A percentile compares a stretch with the other conserved stretches of the same genome.
phyloP scores from a whole-genome alignment of 1,284 basidiomycete genomes.

The Schizophyllum amplum region DNA sequence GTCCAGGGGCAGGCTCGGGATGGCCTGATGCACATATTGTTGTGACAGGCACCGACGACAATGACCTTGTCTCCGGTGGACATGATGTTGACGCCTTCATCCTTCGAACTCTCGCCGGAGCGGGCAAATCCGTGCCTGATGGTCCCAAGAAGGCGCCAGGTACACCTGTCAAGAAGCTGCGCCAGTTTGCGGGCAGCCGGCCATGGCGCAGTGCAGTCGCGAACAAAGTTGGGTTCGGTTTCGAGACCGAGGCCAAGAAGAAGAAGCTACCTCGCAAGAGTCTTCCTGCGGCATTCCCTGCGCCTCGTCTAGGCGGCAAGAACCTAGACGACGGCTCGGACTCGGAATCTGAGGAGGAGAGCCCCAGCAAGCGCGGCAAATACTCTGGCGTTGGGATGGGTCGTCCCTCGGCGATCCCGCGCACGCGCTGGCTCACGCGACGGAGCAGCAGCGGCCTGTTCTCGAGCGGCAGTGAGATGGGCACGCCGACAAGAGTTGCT shows the following conservation, averaged over 20 bases:
- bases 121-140: slow-evolving; percentile 36
- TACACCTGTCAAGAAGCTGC: slow-evolving; percentile 72
- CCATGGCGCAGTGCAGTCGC: slow-evolving; percentile 76
- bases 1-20: slow-evolving; percentile 43
- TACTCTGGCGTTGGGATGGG: slow-evolving; percentile 66
- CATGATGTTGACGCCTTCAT: slow-evolving; percentile 63
- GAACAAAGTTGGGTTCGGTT: slow-evolving; percentile 54
- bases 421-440: slow-evolving; percentile 55
- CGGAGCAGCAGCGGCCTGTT: slow-evolving; percentile 72
- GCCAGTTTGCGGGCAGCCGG: slow-evolving; percentile 45
- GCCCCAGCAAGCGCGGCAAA: slow-evolving; percentile 45
- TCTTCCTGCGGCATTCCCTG: slow-evolving; percentile 58
- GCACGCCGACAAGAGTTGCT: slow-evolving; percentile 57
- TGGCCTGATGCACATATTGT: slow-evolving; percentile 49
- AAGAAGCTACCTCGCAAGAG: slow-evolving; percentile 59
- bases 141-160: slow-evolving; percentile 60
- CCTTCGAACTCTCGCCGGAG: slow-evolving; percentile 55
- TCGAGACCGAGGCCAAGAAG: slow-evolving; percentile 41
- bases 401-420: slow-evolving; percentile 36
- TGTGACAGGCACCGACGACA: slow-evolving; percentile 33
- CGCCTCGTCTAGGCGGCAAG: slow-evolving; percentile 19
- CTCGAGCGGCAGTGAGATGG: slow-evolving; percentile 61
- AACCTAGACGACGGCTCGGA: slow-evolving; percentile 36
- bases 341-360: slow-evolving; percentile 46
- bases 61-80: slow-evolving; percentile 20